Percentiles rank a stretch among this genome's conserved stretches.
phyloP scores from a whole-genome alignment of 371 early-diverging fungal genomes.

The Homolaphlyctis polyrhiza region DNA sequence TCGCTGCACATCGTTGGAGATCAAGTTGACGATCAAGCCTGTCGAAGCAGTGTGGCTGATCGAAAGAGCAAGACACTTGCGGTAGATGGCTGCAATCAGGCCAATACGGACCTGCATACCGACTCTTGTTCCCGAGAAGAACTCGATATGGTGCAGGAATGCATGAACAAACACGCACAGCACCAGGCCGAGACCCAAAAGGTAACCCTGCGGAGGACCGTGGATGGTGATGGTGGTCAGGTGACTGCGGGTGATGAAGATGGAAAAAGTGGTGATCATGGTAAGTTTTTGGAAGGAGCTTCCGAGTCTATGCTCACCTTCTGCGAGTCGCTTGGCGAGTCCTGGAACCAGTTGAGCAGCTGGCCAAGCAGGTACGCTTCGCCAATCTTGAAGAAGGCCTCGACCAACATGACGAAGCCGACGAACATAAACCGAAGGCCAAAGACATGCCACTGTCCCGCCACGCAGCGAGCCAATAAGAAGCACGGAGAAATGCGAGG shows the following conservation, averaged over 20 bases:
- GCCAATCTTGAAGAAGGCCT: constrained; percentile 18
- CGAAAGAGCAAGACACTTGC: constrained; percentile 40
- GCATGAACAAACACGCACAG: constrained; percentile 17
- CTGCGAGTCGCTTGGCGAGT: constrained; percentile 4
- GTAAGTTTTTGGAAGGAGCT: neutral
- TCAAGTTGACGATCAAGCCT: constrained; percentile 46
- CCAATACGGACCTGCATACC: constrained; percentile 38
- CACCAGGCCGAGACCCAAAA: constrained; percentile 24
- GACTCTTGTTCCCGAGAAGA: constrained; percentile 27
- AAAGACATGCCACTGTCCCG: constrained; percentile 12
- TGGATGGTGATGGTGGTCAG: neutral
- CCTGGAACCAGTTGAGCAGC: constrained; percentile 33
- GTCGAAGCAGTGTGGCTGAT: constrained; percentile 35
- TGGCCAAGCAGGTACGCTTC: constrained; percentile 24
- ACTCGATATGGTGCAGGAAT: constrained; percentile 36
- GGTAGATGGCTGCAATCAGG: constrained; percentile 40
- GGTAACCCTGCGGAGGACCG: constrained; percentile 17
- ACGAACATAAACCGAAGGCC: constrained; percentile 14
- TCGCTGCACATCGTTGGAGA: constrained; percentile 47
- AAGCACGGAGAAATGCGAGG: neutral
- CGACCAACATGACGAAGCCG: constrained; percentile 19
- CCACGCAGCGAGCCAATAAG: neutral
- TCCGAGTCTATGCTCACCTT: no score
- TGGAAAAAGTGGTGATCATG: neutral
- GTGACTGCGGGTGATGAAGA: neutral